These are phyloP conservation scores for Ampelomyces quisqualis DNA, from an alignment of 2,329 filamentous ascomycete species.

Conservation along the genomic window DNA sequence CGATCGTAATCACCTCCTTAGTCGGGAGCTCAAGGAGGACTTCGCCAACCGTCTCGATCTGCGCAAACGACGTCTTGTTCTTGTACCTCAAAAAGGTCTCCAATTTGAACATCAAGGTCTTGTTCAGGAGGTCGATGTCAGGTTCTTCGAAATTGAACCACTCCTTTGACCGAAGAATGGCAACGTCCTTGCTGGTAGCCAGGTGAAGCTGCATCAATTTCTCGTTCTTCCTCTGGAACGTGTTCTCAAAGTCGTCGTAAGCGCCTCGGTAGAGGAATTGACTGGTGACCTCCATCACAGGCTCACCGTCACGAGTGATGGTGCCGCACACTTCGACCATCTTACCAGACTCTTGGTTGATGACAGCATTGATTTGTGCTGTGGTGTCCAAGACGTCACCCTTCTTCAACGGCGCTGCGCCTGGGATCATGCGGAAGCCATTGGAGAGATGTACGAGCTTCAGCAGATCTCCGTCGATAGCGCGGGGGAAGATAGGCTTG, in stretches of 20 bases:
- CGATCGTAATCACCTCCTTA: constrained; percentile 96
- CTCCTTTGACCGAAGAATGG: constrained; percentile 91
- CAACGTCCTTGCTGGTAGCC: constrained; percentile 83
- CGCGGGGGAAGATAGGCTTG: constrained; percentile 96
- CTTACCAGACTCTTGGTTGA: constrained; percentile 98
- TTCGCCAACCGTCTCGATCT: constrained; percentile 86
- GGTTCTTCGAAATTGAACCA: constrained; percentile 90
- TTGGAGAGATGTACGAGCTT: constrained; percentile 97
- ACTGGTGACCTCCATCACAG: constrained; percentile 97
- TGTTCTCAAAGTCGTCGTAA: constrained; percentile 95
- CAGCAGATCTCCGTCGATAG: constrained; percentile 91
- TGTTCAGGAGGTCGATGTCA: constrained; percentile 82
- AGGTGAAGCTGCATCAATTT: constrained; percentile 93
- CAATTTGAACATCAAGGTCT: constrained; percentile 94
- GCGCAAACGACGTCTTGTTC: constrained; percentile 89
- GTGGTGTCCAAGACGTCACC: constrained; percentile 90
- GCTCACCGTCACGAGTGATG: constrained; percentile 76
- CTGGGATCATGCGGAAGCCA: constrained; percentile 96
- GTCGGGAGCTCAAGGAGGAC: constrained; percentile 92
- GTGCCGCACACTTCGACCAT: constrained; percentile 99
- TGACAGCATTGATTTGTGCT: constrained; percentile 93
- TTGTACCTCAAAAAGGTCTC: constrained; percentile 91
- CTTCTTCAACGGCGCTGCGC: constrained; percentile 91
- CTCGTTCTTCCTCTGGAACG: constrained; percentile 96
- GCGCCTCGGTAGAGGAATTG: constrained; percentile 95